phyloP scores from a whole-genome alignment of 1,139 yeast genomes.

The Scheffersomyces insectosa region DNA sequence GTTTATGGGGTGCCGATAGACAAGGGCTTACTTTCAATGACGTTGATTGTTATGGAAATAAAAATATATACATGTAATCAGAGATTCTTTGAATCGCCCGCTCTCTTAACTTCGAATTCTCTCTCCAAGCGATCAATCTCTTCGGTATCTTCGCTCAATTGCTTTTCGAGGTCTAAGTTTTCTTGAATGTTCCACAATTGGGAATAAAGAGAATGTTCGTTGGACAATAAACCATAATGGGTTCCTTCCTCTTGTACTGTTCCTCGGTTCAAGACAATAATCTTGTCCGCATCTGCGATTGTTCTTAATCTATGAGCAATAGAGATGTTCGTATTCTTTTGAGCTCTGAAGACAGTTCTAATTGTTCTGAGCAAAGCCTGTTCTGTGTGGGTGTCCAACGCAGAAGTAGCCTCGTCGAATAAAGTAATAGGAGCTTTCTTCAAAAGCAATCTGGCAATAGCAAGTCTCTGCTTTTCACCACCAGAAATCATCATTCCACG shows the following conservation, averaged over 20 bases:
- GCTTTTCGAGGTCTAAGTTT: constrained; percentile 54
- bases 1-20: no score
- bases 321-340: constrained; percentile 72
- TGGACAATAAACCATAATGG: constrained; percentile 60
- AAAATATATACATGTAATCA: no score
- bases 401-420: constrained; percentile 96
- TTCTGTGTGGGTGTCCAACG: constrained; percentile 95
- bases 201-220: constrained; percentile 62
- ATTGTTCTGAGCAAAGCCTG: constrained; percentile 78
- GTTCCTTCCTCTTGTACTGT: constrained; percentile 84
- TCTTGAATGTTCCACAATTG: constrained; percentile 94
- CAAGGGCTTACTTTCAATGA: no score
- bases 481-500: constrained; percentile 98
- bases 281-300: constrained; percentile 91
- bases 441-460: constrained; percentile 83
- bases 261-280: constrained; percentile 82
- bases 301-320: constrained; percentile 95
- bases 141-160: constrained; percentile 9
- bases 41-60: no score
- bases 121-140: constrained; percentile 3
- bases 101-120: background rate
- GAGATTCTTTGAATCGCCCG: no score
- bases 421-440: constrained; percentile 89
- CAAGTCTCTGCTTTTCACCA: constrained; percentile 95
- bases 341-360: constrained; percentile 56